Base-by-base conservation (phyloP, 805 yeast genomes). In the Monosporozyma unispora region DNA sequence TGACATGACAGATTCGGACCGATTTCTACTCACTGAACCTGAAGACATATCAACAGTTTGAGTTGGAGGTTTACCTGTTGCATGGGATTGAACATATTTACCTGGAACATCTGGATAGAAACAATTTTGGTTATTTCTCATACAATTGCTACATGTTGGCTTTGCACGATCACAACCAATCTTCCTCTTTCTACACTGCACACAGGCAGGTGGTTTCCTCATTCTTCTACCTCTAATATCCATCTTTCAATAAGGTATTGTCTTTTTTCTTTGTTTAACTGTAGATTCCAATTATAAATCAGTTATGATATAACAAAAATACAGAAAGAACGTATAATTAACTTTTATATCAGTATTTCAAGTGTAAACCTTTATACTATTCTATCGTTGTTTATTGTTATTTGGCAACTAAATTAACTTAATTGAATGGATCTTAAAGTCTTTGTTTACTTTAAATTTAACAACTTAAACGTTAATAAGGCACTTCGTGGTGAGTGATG, bases 151-250 rank as follows among this genome's bases (percentile, higher is more conserved):
- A 60, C 76, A 72, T 27, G 65, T 59, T 5, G 76, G 76, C 52
- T 69, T 70, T 16, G 64, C 63, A 55, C 74, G 68, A 56, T 71
- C 73, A 54, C 76, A 72, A 50, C 72, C 72, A 48, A 70, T 70
- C 47, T 64, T 65, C 33, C 66, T 54, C 33, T 53, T 58, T 40
- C 68, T 58, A 42, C 69, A 65, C 48, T 62, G 64, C 51, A 57
- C 62, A 48, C 55, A 52, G 2, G 55, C 65, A 21, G 67, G 67
- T 22, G 59, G 59, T 45, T 56, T 58, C 18, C 33, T 46, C 38
- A 38, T 38, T 21, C 12, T 38, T 21, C 42, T 38, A 12, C 42
- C 42, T 38, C 42, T 19, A 21, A 38, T 38, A 21, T 38, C 42
- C 42, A 38, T 38, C 27, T 38, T 38, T 35, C 35, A 25, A n/a